Conservation (phyloP, 163 green algal species). For the Smithsoniella earleae region DNA sequence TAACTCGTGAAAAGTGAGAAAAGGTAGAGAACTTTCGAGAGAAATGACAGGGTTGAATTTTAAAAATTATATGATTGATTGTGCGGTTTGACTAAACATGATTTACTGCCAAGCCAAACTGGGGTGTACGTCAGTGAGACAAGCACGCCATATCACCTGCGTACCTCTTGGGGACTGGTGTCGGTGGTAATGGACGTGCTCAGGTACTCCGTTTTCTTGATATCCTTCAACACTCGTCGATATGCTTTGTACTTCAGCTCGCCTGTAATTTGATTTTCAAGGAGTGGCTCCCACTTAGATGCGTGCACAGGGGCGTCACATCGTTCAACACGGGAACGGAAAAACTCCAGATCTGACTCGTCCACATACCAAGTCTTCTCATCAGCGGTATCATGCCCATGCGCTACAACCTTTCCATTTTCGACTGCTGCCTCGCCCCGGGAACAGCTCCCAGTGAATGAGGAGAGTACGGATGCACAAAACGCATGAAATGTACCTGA, state of each 20-base stretch:
- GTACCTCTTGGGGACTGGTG: constrained; percentile 50
- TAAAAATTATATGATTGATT: no score
- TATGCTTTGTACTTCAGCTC: constrained; percentile 58
- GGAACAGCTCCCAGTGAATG: constrained; percentile 3
- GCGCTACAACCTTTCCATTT: background rate
- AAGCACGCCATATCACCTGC: no score
- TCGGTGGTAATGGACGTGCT: constrained; percentile 51
- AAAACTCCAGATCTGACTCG: constrained; percentile 23
- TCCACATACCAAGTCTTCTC: constrained; percentile 4
- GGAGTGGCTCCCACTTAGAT: constrained; percentile 62
- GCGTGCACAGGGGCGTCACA: constrained; percentile 38
- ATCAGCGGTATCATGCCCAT: background rate
- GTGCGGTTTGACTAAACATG: no score
- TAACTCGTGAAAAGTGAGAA: no score
- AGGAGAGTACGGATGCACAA: background rate
- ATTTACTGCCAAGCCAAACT: no score
- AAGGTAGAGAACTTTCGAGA: no score
- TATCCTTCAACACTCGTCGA: constrained; percentile 50
- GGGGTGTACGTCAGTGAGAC: no score
- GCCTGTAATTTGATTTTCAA: constrained; percentile 52
- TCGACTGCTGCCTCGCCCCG: background rate
- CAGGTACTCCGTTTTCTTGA: constrained; percentile 77
- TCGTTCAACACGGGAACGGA: constrained; percentile 2
- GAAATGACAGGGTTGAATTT: no score
- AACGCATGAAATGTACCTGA: constrained; percentile 16